phyloP scores from a whole-genome alignment of 176 grass and related monocot genomes.

The Puya raimondii region DNA sequence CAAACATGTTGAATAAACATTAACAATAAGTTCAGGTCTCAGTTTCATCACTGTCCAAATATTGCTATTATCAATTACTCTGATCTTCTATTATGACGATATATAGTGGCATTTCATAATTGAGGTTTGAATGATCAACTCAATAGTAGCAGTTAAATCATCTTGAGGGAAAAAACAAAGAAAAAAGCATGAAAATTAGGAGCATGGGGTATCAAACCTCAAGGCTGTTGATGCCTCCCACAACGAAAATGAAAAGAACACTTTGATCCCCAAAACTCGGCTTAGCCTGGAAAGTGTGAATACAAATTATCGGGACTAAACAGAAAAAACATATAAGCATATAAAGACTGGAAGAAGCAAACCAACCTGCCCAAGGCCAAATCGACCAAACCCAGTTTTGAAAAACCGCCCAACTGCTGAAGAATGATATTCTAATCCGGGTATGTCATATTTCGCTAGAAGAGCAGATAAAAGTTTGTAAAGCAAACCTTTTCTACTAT shows the following conservation, averaged over 20 bases:
- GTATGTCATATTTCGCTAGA: slow-evolving; percentile 54
- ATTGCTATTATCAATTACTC: too few species aligned
- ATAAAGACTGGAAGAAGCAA: slow-evolving; percentile 11
- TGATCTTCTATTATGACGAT: too few species aligned
- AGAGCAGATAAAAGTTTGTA: slow-evolving; percentile 80
- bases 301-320: background rate
- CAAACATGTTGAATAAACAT: background rate
- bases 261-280: slow-evolving; percentile 86
- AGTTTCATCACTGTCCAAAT: too few species aligned
- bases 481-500: slow-evolving; percentile 71
- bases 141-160: too few species aligned
- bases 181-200: slow-evolving; percentile 7
- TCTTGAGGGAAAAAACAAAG: background rate
- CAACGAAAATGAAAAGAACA: slow-evolving; percentile 81
- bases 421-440: slow-evolving; percentile 81
- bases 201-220: slow-evolving; percentile 44
- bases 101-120: too few species aligned
- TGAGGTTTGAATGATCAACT: too few species aligned
- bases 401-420: slow-evolving; percentile 82
- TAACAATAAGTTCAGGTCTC: too few species aligned
- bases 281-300: slow-evolving; percentile 55
- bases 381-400: slow-evolving; percentile 89
- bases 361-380: slow-evolving; percentile 86
- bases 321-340: background rate
- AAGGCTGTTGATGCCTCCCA: slow-evolving; percentile 80